These are phyloP conservation scores for Globisporangium emineosum DNA, from an alignment of 352 stramenopile genomes.

Conservation along the genomic window DNA sequence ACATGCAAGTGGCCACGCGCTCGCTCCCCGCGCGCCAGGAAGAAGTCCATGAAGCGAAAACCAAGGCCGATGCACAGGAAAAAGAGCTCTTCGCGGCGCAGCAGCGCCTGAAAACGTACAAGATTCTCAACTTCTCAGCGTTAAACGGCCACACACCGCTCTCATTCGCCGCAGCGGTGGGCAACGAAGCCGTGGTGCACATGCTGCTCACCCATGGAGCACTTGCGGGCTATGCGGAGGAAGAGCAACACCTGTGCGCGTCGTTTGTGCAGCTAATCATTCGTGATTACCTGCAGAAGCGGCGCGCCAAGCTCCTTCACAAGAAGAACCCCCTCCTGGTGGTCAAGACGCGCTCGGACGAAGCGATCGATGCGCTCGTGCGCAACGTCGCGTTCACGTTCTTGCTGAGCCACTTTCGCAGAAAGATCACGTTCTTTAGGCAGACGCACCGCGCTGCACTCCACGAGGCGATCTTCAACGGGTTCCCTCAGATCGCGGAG, in stretches of 20 bases:
- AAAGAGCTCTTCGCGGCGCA: constrained; percentile 40
- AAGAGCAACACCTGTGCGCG: constrained; percentile 55
- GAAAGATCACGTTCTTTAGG: constrained; percentile 40
- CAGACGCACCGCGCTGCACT: constrained; percentile 70
- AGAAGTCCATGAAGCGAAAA: constrained; percentile 43
- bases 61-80: constrained; percentile 24
- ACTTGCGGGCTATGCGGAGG: constrained; percentile 32
- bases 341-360: constrained; percentile 36
- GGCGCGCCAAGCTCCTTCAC: constrained; percentile 12
- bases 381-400: constrained; percentile 61
- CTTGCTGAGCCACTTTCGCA: constrained; percentile 47
- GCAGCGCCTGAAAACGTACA: constrained; percentile 47
- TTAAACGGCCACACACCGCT: constrained; percentile 72
- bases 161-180: constrained; percentile 59
- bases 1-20: constrained; percentile 56
- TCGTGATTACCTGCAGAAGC: constrained; percentile 42
- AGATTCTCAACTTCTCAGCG: constrained; percentile 47
- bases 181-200: constrained; percentile 75
- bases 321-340: constrained; percentile 3
- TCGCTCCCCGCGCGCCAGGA: constrained; percentile 64
- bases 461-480: constrained; percentile 72
- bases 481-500: constrained; percentile 44
- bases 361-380: constrained; percentile 44
- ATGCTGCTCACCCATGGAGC: constrained; percentile 64
- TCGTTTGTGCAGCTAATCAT: constrained; percentile 65